These are phyloP conservation scores for Flaveria ramosissima DNA, from an alignment of 129 eudicot species.

Conservation along the genomic window DNA sequence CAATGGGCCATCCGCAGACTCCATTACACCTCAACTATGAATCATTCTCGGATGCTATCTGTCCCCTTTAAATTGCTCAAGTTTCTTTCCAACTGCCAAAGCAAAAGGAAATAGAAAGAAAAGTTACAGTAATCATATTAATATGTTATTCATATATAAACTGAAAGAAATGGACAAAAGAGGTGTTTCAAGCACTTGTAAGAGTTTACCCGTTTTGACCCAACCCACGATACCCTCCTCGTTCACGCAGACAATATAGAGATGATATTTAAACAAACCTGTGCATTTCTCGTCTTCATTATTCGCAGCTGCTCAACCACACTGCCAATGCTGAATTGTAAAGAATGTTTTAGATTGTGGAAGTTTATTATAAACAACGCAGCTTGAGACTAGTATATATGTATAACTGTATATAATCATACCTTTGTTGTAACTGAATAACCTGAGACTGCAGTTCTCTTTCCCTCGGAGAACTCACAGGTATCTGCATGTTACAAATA, in stretches of 20 bases:
- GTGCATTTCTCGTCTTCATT: conserved; percentile 64
- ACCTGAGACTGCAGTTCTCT: conserved; percentile 74
- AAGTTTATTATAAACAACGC: conserved; percentile 6
- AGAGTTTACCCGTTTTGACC: background rate
- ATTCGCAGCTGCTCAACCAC: conserved; percentile 85
- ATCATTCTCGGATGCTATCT: conserved; percentile 40
- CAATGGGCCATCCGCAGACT: conserved; percentile 25
- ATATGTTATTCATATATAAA: background rate
- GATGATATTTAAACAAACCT: conserved; percentile 48
- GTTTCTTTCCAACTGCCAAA: conserved; percentile 74
- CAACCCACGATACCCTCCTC: background rate
- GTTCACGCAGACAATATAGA: background rate
- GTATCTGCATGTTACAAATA: conserved; percentile 43
- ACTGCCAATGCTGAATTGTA: conserved; percentile 71
- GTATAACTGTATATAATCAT: background rate
- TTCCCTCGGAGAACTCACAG: conserved; percentile 53
- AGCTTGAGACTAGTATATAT: background rate
- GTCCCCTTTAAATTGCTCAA: conserved; percentile 40
- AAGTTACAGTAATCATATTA: background rate
- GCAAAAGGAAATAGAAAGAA: background rate
- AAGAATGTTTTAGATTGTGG: conserved; percentile 4
- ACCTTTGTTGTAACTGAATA: conserved; percentile 87
- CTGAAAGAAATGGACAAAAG: background rate
- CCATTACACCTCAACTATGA: background rate
- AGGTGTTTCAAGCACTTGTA: background rate